Evolutionary conservation across 495 filamentous ascomycete genomes (phyloP).

Genomic region (Lophium mytilinum): DNA sequence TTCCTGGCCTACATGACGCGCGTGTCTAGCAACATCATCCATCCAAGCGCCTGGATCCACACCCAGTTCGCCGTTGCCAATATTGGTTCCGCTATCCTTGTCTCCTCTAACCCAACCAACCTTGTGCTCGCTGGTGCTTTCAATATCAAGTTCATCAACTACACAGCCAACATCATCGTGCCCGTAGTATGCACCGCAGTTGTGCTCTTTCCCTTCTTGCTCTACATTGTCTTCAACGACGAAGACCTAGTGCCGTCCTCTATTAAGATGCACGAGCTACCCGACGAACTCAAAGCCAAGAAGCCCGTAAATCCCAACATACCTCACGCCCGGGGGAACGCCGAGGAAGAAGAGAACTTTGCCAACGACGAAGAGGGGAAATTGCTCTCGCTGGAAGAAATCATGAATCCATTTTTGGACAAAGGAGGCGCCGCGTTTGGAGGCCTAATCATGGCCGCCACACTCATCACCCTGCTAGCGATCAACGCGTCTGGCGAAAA

Average conservation of each 20-base stretch:
- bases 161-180: constrained; percentile 63
- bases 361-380: constrained; percentile 42
- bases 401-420: constrained; percentile 64
- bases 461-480: constrained; percentile 49
- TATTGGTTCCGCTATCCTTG: constrained; percentile 58
- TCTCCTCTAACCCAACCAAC: constrained; percentile 65
- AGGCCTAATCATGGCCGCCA: constrained; percentile 51
- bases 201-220: constrained; percentile 54
- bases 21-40: constrained; percentile 58
- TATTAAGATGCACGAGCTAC: constrained; percentile 58
- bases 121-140: constrained; percentile 64
- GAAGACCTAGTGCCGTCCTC: constrained; percentile 51
- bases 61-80: constrained; percentile 62
- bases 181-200: constrained; percentile 55
- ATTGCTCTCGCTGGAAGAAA: constrained; percentile 53
- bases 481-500: constrained; percentile 49
- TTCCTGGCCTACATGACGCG: constrained; percentile 66
- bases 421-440: constrained; percentile 54
- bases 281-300: constrained; percentile 43
- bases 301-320: constrained; percentile 61
- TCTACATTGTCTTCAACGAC: constrained; percentile 55
- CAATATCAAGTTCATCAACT: constrained; percentile 56
- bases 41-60: constrained; percentile 60
- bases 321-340: constrained; percentile 48
- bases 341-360: constrained; percentile 44